Percentiles rank a stretch among this genome's conserved stretches.
These are phyloP conservation scores for Tylopilus plumbeoviolaceoides DNA, from an alignment of 768 basidiomycete species.

Conservation along the genomic window DNA sequence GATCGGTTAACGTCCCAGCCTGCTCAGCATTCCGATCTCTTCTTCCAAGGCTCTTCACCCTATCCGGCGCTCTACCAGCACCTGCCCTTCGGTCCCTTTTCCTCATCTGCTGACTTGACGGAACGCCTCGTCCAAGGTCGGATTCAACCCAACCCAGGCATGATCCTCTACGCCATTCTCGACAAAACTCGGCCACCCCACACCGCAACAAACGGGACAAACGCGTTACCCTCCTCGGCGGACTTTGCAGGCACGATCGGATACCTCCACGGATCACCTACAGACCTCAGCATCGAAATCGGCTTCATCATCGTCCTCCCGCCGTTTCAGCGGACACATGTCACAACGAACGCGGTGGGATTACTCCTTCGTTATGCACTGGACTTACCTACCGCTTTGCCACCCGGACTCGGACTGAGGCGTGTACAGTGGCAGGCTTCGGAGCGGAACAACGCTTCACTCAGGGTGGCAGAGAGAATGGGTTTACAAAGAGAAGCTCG, in stretches of 20 bases:
- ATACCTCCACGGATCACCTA: constrained; percentile 41
- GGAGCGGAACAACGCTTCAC: constrained; percentile 42
- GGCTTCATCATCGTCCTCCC: constrained; percentile 53
- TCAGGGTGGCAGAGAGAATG: constrained; percentile 51
- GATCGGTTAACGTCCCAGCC: constrained; percentile 32
- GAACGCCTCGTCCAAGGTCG: constrained; percentile 32
- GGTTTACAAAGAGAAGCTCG: constrained; percentile 56
- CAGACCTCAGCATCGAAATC: constrained; percentile 48
- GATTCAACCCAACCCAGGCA: constrained; percentile 33
- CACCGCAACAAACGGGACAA: not conserved
- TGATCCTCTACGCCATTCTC: constrained; percentile 48
- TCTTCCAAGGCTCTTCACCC: constrained; percentile 32
- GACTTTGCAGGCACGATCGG: constrained; percentile 52
- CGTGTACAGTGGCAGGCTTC: constrained; percentile 62
- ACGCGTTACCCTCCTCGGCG: not conserved
- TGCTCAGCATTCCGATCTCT: constrained; percentile 38
- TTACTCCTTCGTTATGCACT: constrained; percentile 47
- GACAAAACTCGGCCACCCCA: constrained; percentile 39
- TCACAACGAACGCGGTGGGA: constrained; percentile 51
- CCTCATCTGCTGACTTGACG: constrained; percentile 34
- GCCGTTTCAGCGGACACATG: constrained; percentile 59
- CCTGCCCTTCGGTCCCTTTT: constrained; percentile 50
- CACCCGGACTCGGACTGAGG: constrained; percentile 49
- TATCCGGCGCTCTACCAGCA: constrained; percentile 43
- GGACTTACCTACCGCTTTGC: constrained; percentile 31